phyloP scores from a whole-genome alignment of 805 yeast genomes.

The Isabelozyma pseudorhagii region DNA sequence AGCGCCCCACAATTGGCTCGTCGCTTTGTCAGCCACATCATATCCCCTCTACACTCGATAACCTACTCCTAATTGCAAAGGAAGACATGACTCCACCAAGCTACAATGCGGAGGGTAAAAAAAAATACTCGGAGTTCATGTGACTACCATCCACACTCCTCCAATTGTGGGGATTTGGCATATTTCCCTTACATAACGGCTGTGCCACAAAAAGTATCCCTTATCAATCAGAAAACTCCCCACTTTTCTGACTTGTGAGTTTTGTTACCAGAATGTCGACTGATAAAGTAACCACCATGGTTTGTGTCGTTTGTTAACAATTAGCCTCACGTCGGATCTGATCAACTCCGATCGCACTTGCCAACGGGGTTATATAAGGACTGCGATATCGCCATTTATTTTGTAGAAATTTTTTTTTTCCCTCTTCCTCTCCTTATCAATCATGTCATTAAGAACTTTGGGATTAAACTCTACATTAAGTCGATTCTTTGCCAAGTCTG shows the following conservation, averaged over 20 bases:
- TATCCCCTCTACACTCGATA: no score
- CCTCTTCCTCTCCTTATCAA: not conserved
- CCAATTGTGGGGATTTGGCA: not conserved
- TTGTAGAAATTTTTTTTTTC: not conserved
- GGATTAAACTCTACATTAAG: conserved; percentile 35
- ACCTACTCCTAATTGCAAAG: no score
- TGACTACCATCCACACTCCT: not conserved
- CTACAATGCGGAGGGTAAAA: no score
- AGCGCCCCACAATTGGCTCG: no score
- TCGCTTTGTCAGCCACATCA: no score
- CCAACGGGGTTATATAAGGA: not conserved
- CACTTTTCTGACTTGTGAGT: not conserved
- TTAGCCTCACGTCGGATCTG: no score
- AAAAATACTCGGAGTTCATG: no score
- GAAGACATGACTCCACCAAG: no score
- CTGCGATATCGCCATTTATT: not conserved
- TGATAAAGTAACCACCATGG: no score
- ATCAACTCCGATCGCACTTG: not conserved
- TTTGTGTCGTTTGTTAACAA: no score
- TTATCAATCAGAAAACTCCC: not conserved
- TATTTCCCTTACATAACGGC: not conserved
- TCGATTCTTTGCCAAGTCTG: conserved; percentile 32
- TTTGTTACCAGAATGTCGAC: no score
- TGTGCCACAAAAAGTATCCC: not conserved
- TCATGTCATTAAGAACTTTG: conserved; percentile 41